These are phyloP conservation scores for Monosporascus sp. DNA, from an alignment of 2,329 filamentous ascomycete genomes.

Conservation along the genomic window DNA sequence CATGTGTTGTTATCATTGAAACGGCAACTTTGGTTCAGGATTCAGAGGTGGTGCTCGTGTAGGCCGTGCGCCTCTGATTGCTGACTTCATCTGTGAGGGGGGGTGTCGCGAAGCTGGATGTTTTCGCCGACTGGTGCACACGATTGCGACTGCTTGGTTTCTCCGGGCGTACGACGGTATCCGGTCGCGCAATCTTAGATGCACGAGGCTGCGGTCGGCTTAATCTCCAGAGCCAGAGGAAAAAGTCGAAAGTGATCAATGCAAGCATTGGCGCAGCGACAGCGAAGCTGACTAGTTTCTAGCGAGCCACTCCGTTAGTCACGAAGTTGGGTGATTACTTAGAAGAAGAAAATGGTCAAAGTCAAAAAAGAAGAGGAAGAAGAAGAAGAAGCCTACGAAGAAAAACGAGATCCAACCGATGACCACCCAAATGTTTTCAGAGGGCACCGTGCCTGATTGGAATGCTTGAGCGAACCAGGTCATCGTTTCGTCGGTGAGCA, in stretches of 20 bases:
- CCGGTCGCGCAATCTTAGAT: constrained; percentile 12
- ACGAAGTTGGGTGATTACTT: not conserved
- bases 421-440: constrained; percentile 18
- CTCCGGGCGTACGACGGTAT: constrained; percentile 10
- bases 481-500: constrained; percentile 14
- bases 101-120: constrained; percentile 10
- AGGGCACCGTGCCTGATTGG: constrained; percentile 9
- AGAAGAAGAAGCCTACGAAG: constrained; percentile 20
- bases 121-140: not conserved
- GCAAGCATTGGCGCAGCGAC: constrained; percentile 41
- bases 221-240: constrained; percentile 49
- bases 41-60: constrained; percentile 8
- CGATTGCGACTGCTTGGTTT: not conserved
- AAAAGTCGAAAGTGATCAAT: constrained; percentile 46
- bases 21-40: constrained; percentile 1
- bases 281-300: constrained; percentile 34
- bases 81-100: constrained; percentile 1
- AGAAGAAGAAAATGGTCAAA: not conserved
- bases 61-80: constrained; percentile 12
- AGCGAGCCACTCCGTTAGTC: not conserved
- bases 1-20: not conserved
- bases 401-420: constrained; percentile 28
- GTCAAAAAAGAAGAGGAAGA: not conserved
- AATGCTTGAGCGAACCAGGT: constrained; percentile 16
- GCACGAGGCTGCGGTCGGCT: constrained; percentile 16